phyloP scores from a whole-genome alignment of 2,329 filamentous ascomycete species.

The Trichoderma hamatum region DNA sequence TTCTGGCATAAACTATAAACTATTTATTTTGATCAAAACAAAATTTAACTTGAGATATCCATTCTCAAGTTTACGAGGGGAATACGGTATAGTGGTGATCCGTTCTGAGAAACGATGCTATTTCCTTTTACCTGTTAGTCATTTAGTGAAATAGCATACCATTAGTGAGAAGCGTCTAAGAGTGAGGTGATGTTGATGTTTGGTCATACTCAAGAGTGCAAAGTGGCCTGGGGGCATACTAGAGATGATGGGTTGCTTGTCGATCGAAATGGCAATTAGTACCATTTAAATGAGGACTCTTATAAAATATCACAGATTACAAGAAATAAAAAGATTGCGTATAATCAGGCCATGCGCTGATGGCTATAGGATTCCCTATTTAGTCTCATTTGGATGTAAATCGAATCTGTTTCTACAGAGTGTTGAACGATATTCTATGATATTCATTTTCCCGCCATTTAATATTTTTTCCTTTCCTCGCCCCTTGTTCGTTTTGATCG shows the following conservation, averaged over 20 bases:
- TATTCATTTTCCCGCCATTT: not conserved
- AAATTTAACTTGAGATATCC: too few relatives aligned
- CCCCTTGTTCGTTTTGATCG: not conserved
- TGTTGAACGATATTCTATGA: constrained; percentile 14
- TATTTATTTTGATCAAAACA: not conserved
- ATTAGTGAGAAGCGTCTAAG: too few relatives aligned
- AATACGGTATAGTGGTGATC: not conserved
- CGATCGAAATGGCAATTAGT: too few relatives aligned
- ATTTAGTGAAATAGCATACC: too few relatives aligned
- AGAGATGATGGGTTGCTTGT: too few relatives aligned
- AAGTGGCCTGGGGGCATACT: too few relatives aligned
- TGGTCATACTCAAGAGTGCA: too few relatives aligned
- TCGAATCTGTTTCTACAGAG: constrained; percentile 12
- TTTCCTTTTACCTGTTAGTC: too few relatives aligned
- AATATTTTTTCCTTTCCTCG: not conserved
- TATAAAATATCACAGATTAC: too few relatives aligned
- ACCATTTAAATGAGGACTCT: too few relatives aligned
- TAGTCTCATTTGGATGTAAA: not conserved
- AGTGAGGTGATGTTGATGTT: too few relatives aligned
- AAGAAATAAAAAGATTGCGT: not conserved
- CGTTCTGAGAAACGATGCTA: not conserved
- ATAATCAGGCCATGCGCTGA: not conserved
- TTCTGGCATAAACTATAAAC: too few relatives aligned
- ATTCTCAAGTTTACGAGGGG: not conserved
- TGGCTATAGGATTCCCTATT: not conserved